Conservation (phyloP, 176 grass and related monocot genomes). For the Chrysopogon serrulatus region DNA sequence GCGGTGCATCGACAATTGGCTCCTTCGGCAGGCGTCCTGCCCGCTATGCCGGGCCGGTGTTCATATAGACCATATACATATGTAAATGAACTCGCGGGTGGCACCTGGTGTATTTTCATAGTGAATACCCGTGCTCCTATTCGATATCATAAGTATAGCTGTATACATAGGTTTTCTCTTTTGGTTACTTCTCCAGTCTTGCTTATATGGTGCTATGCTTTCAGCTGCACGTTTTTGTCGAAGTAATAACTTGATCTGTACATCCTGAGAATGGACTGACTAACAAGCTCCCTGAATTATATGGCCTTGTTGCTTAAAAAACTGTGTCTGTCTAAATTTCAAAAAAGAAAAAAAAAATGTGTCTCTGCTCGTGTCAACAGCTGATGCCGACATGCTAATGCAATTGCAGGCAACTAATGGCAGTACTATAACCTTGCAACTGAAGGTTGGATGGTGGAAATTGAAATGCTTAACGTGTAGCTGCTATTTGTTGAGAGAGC, state of each 20-base stretch:
- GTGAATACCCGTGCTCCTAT: slow-evolving; percentile 38
- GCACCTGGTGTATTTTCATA: slow-evolving; percentile 53
- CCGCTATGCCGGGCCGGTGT: slow-evolving; percentile 61
- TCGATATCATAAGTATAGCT: slow-evolving; percentile 21
- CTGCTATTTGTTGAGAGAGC: neutral
- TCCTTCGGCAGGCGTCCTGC: slow-evolving; percentile 60
- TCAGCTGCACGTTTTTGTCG: slow-evolving; percentile 37
- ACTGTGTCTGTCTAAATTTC: neutral
- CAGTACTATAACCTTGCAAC: slow-evolving; percentile 17
- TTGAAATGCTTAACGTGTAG: neutral
- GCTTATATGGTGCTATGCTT: slow-evolving; percentile 15
- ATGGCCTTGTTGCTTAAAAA: neutral
- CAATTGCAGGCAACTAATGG: slow-evolving; percentile 15
- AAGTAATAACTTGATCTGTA: slow-evolving; percentile 31
- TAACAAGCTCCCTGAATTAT: slow-evolving; percentile 8
- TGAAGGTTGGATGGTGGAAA: slow-evolving; percentile 29
- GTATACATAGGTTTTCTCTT: slow-evolving; percentile 25
- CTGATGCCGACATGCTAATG: slow-evolving; percentile 10
- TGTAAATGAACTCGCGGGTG: slow-evolving; percentile 40
- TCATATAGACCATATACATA: slow-evolving; percentile 47
- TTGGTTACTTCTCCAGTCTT: slow-evolving; percentile 10
- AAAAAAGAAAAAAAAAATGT: neutral
- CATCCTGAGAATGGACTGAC: slow-evolving; percentile 13
- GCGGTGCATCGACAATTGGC: slow-evolving; percentile 71
- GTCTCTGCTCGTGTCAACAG: neutral